These are phyloP conservation scores for Fusarium sp. DNA, from an alignment of 2,329 filamentous ascomycete genomes.

Conservation along the genomic window DNA sequence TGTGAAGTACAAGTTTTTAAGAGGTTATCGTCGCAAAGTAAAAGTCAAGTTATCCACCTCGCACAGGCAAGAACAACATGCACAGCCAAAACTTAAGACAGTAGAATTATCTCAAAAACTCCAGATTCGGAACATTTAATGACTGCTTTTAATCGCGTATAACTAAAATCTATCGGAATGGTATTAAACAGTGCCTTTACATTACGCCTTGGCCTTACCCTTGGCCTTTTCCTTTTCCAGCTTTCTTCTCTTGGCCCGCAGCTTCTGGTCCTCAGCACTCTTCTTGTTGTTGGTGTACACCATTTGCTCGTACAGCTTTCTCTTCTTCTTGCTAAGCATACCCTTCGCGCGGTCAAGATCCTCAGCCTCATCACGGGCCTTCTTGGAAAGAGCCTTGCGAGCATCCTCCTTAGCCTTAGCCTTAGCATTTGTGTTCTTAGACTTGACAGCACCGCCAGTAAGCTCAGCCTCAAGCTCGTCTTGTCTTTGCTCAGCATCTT, in stretches of 20 bases:
- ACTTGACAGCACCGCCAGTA: slow-evolving; percentile 71
- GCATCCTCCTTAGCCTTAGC: slow-evolving; percentile 75
- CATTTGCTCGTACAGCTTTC: slow-evolving; percentile 98
- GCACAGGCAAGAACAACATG: not conserved
- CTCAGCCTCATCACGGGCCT: slow-evolving; percentile 81
- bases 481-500: slow-evolving; percentile 80
- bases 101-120: not conserved
- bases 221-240: slow-evolving; percentile 75
- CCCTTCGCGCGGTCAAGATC: slow-evolving; percentile 94
- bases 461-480: slow-evolving; percentile 93
- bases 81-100: not conserved
- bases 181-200: slow-evolving; percentile 47
- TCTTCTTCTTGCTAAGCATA: slow-evolving; percentile 98
- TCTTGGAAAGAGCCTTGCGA: slow-evolving; percentile 75
- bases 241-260: slow-evolving; percentile 90
- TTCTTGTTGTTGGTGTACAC: slow-evolving; percentile 93
- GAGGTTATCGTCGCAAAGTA: not conserved
- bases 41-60: slow-evolving; percentile 24
- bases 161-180: slow-evolving; percentile 46
- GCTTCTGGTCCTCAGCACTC: slow-evolving; percentile 87
- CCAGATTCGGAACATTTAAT: not conserved
- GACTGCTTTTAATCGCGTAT: slow-evolving; percentile 40
- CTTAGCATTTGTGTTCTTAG: slow-evolving; percentile 60
- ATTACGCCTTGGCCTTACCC: slow-evolving; percentile 52
- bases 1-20: slow-evolving; percentile 35